Percentiles rank a stretch among this genome's conserved stretches.
Conservation (phyloP, 495 filamentous ascomycete species). For the Annulohypoxylon bovei region DNA sequence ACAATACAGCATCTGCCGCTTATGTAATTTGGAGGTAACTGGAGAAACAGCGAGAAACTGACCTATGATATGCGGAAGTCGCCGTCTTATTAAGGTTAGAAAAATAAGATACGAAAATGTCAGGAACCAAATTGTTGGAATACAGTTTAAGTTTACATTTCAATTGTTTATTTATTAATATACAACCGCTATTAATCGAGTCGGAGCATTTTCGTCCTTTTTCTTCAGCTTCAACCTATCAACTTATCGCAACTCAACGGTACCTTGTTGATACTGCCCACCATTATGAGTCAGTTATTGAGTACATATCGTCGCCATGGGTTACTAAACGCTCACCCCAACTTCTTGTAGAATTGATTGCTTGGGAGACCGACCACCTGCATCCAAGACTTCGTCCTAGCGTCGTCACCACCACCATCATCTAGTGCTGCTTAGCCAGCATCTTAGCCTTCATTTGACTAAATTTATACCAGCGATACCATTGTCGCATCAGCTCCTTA, state of each 20-base stretch:
- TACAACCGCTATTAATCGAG: constrained; percentile 19
- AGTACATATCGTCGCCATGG: constrained; percentile 18
- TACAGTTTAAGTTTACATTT: background rate
- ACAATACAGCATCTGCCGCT: constrained; percentile 1
- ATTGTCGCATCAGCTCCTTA: constrained; percentile 20
- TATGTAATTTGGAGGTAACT: background rate
- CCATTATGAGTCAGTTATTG: constrained; percentile 25
- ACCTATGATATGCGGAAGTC: constrained; percentile 19
- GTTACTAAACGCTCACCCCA: constrained; percentile 4
- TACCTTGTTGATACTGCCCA: constrained; percentile 20
- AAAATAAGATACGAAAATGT: constrained; percentile 10
- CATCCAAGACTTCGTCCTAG: background rate
- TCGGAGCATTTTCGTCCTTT: constrained; percentile 17
- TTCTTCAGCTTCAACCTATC: constrained; percentile 13
- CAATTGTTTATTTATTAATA: constrained; percentile 35
- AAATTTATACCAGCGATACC: constrained; percentile 9
- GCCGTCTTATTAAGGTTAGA: constrained; percentile 2
- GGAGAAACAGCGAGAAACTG: background rate
- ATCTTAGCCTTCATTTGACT: constrained; percentile 3
- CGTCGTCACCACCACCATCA: constrained; percentile 15
- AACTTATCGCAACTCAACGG: background rate
- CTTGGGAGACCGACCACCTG: background rate
- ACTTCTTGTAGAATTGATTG: constrained; percentile 10
- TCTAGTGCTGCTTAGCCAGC: constrained; percentile 2
- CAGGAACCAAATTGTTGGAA: constrained; percentile 17